Evolutionary conservation across 2,329 filamentous ascomycete genomes (phyloP), one percentile per base, ranked within the genome.

Genomic region (Macrophomina tecta): DNA sequence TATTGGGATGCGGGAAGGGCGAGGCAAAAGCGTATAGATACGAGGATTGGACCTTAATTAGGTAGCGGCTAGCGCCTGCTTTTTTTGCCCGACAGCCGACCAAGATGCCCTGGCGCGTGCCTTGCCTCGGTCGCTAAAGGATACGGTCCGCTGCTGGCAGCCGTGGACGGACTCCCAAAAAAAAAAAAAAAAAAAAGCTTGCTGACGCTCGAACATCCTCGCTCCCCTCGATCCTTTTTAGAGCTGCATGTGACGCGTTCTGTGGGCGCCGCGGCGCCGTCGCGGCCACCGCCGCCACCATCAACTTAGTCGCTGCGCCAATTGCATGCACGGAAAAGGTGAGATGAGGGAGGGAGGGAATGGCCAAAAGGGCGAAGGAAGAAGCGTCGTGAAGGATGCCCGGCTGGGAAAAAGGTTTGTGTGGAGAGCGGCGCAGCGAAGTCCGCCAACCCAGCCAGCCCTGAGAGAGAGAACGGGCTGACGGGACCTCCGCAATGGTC

Each of bases 131-230:
- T 48, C 42, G 45, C 58, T 62, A 62, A 32, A 62, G 58, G 58
- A 62, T 49, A 62, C 58, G 58, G 58, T 62, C 58, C 58, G 58
- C 58, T 62, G 58, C 58, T 62, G 58, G 45, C 30, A 62, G 45
- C 45, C 58, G 23, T 23, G 45, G 58, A 38, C 36, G 11, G 36
- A 12, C 36, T 38, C 6, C 28, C 28, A 30, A 30, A 48, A 49
- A 23, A 23, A 23, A 30, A 48, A 49, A 23, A 23, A 23, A 30
- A 30, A 48, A 49, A 23, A 23, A 23, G 58, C 45, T 62, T 62
- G 58, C 56, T 61, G 56, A 61, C 56, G 56, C 28, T 62, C 45
- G 30, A 62, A 62, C 28, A 14, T 62, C n/a, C 23, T 23, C 23
- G 23, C 23, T 23, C 30, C 16, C 12, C 36, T 36, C 11, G 36